These are phyloP conservation scores for Agaricus blazei DNA, from an alignment of 768 basidiomycete genomes.

Conservation along the genomic window DNA sequence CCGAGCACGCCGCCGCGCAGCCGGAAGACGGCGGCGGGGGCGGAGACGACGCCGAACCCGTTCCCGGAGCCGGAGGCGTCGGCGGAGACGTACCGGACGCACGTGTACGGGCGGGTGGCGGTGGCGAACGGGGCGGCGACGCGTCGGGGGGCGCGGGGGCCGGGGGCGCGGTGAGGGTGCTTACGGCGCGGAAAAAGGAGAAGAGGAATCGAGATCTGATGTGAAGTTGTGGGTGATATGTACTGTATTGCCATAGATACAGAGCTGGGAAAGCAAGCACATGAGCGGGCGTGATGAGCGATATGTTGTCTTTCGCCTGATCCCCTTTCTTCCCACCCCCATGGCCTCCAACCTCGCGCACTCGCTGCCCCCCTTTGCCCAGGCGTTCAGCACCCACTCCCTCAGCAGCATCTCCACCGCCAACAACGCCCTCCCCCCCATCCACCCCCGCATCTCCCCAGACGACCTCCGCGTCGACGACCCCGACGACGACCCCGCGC, in stretches of 20 bases:
- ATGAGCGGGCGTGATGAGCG: no score
- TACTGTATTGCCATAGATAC: constrained; percentile 12
- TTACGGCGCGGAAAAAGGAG: constrained; percentile 57
- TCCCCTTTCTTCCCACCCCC: constrained; percentile 8
- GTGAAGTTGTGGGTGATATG: constrained; percentile 3
- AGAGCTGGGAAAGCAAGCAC: constrained; percentile 1
- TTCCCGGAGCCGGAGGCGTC: constrained; percentile 63
- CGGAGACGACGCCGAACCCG: constrained; percentile 59
- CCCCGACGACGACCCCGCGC: constrained; percentile 17
- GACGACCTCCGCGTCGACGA: constrained; percentile 30
- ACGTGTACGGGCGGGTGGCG: constrained; percentile 53
- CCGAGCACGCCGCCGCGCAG: constrained; percentile 46
- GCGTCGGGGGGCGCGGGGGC: not conserved
- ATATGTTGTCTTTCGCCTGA: not conserved
- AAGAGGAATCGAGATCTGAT: constrained; percentile 21
- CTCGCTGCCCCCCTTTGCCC: constrained; percentile 75
- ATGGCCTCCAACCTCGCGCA: constrained; percentile 45
- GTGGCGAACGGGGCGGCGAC: constrained; percentile 1
- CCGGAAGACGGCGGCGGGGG: constrained; percentile 15
- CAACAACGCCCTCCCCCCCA: constrained; percentile 63
- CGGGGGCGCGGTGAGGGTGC: constrained; percentile 42
- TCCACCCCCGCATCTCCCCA: constrained; percentile 39
- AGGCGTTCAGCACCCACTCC: constrained; percentile 62
- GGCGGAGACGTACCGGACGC: constrained; percentile 51
- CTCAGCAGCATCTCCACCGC: constrained; percentile 40